Base-by-base conservation (phyloP, 306 rosid genomes). In the Adenanthera pavonina region DNA sequence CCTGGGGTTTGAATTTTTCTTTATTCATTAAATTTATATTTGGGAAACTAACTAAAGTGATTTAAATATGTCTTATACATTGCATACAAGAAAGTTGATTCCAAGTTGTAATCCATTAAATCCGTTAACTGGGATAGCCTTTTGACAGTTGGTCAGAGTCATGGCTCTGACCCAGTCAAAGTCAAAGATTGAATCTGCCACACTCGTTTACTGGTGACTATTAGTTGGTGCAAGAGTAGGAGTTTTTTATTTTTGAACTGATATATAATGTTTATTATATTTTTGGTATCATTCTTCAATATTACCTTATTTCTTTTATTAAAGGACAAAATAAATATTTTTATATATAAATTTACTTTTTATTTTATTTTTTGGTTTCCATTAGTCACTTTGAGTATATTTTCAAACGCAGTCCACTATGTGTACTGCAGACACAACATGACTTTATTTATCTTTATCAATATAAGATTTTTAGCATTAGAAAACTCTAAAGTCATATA, bases 131-230 rank as follows among this genome's bases (percentile, higher is more conserved):
- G 33, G 62, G 19, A 17, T 19, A 56, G 34, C 19, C 19, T 52
- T 15, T 61, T 25, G 40, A 13, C 8, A 66, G 72, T 66, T 66
- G 48, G 47, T 66, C 48, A 66, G 6, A 66, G 72, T 66, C 72
- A 16, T 36, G 30, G 25, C 17, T 66, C 13, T 38, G 72, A 66
- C 20, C 69, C 67, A 61, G 67, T 61, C 67, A 61, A 70, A 71
- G 25, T 19, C 40, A 69, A 10, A 2, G 38, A 20, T 69, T 44
- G 19, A 20, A 48, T 48, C 30, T 9, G 40, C 41, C 44, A 16
- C 38, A 20, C 69, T 59, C 65, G 20, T 25, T 25, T 57, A 8
- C 1, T 59, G 25, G 14, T 14, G 36, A 56, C 13, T 19, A 33
- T 7, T n/a, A 13, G 33, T 40, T n/a, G 34, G 33, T 40, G 5